Conservation (phyloP, 495 filamentous ascomycete genomes). For the Bombardia bombarda region DNA sequence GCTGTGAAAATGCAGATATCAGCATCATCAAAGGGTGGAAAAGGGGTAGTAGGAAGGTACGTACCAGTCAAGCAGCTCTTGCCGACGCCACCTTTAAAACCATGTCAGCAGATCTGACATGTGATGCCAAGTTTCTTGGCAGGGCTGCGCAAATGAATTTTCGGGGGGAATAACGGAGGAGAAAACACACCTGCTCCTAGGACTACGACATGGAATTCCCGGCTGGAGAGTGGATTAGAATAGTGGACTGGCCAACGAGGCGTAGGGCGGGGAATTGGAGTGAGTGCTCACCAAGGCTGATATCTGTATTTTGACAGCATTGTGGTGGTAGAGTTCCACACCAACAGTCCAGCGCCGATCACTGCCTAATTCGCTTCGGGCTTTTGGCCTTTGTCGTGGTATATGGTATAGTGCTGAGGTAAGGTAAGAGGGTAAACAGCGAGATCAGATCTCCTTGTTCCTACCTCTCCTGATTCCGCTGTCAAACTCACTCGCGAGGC, state of each 20-base stretch:
- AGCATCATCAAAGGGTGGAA: slow-evolving; percentile 9
- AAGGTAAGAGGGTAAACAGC: neutral
- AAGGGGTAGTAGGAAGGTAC: slow-evolving; percentile 10
- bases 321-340: too few relatives aligned
- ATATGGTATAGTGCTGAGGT: too few relatives aligned
- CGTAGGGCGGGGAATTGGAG: neutral
- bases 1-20: slow-evolving; percentile 48
- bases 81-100: slow-evolving; percentile 74
- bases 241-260: too few relatives aligned
- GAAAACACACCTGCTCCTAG: slow-evolving; percentile 26
- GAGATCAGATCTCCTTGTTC: neutral
- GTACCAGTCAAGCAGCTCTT: slow-evolving; percentile 97
- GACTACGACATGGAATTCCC: slow-evolving; percentile 29
- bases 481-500: slow-evolving; percentile 18
- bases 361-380: too few relatives aligned
- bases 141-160: too few relatives aligned
- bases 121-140: too few relatives aligned
- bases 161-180: neutral
- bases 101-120: slow-evolving; percentile 23
- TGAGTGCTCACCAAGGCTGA: slow-evolving; percentile 22
- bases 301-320: slow-evolving; percentile 22
- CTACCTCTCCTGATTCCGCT: slow-evolving; percentile 2
- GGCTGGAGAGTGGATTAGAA: slow-evolving; percentile 10
- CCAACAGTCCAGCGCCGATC: too few relatives aligned
- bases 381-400: too few relatives aligned